phyloP scores from a whole-genome alignment of 371 early-diverging fungal species.

The Mucor velutinosus region DNA sequence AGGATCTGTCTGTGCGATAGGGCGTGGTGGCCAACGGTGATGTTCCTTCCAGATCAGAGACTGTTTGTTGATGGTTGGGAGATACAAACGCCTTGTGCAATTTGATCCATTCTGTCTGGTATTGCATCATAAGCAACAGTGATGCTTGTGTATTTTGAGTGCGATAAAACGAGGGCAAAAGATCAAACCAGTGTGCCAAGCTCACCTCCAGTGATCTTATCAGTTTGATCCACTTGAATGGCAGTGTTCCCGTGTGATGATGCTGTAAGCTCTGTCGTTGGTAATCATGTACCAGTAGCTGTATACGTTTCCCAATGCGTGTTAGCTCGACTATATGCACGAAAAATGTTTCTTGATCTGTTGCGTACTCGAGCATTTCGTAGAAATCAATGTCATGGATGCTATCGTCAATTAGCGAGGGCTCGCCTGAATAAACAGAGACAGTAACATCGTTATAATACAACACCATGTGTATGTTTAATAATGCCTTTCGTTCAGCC shows the following conservation, averaged over 20 bases:
- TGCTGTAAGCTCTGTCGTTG: constrained; percentile 28
- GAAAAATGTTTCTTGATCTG: constrained; percentile 44
- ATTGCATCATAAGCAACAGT: constrained; percentile 45
- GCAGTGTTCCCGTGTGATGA: constrained; percentile 25
- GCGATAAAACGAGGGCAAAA: constrained; percentile 36
- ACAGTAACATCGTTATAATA: constrained; percentile 42
- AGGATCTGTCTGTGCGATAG: constrained; percentile 32
- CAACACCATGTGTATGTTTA: constrained; percentile 41
- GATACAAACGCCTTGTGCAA: constrained; percentile 46
- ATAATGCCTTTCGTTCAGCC: constrained; percentile 29
- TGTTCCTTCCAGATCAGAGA: not conserved
- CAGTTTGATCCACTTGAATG: constrained; percentile 31
- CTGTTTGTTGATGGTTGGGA: constrained; percentile 5
- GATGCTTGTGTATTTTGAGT: constrained; percentile 33
- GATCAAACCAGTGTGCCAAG: constrained; percentile 42
- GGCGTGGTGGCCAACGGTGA: constrained; percentile 12
- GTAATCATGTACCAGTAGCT: constrained; percentile 29
- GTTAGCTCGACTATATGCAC: constrained; percentile 40
- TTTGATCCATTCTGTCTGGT: constrained; percentile 49
- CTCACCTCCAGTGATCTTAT: constrained; percentile 39
- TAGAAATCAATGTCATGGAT: constrained; percentile 41
- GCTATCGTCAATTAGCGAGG: constrained; percentile 32
- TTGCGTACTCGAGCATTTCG: constrained; percentile 39
- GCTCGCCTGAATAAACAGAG: constrained; percentile 35
- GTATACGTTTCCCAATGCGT: constrained; percentile 39